These are phyloP conservation scores for Alternaria conjuncta DNA, from an alignment of 2,329 filamentous ascomycete genomes.

Conservation along the genomic window DNA sequence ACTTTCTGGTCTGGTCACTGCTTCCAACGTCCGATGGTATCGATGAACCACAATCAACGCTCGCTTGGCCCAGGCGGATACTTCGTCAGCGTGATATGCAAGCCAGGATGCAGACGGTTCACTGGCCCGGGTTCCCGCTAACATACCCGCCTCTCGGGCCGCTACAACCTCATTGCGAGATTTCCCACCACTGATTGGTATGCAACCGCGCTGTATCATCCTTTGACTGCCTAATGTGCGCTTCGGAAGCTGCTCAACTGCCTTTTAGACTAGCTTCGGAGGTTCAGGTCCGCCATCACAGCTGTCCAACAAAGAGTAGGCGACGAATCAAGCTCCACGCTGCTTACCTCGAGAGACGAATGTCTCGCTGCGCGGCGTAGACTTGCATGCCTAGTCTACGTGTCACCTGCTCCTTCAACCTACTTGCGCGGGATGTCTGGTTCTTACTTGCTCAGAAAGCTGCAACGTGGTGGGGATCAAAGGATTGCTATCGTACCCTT, in stretches of 20 bases:
- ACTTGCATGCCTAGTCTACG: slow-evolving; percentile 31
- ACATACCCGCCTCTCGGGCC: slow-evolving; percentile 37
- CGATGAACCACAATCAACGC: slow-evolving; percentile 21
- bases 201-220: slow-evolving; percentile 2
- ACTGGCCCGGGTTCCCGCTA: slow-evolving; percentile 38
- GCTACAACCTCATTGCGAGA: slow-evolving; percentile 34
- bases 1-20: neutral
- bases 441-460: slow-evolving; percentile 14
- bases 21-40: neutral
- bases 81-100: slow-evolving; percentile 31
- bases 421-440: slow-evolving; percentile 25
- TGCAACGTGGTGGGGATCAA: slow-evolving; percentile 13
- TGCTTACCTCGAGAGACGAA: slow-evolving; percentile 27
- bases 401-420: slow-evolving; percentile 25
- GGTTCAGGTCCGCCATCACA: slow-evolving; percentile 45
- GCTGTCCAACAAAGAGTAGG: slow-evolving; percentile 18
- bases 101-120: slow-evolving; percentile 22
- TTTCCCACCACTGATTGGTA: slow-evolving; percentile 43
- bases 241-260: slow-evolving; percentile 19
- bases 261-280: slow-evolving; percentile 37
- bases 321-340: slow-evolving; percentile 32
- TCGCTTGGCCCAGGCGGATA: slow-evolving; percentile 27
- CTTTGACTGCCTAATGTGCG: slow-evolving; percentile 26
- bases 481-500: slow-evolving; percentile 19
- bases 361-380: slow-evolving; percentile 23